Base-by-base conservation (phyloP, 1,284 basidiomycete species). In the Tausonia pullulans region DNA sequence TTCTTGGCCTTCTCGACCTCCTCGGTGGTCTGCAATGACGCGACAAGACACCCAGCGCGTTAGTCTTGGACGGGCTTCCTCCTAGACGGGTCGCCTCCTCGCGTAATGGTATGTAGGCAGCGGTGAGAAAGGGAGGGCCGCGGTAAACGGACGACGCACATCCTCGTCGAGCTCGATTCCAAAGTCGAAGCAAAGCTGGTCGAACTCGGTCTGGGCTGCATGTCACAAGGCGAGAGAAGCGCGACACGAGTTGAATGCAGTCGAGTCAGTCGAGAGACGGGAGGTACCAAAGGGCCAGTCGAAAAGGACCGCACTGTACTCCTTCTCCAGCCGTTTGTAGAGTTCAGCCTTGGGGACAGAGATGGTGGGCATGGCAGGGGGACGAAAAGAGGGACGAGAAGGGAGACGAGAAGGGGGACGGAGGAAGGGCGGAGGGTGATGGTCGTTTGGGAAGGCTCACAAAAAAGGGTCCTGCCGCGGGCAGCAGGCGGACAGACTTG, bases 141-240 rank as follows among this genome's bases (percentile, higher is more conserved):
- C 54, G 63, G 16, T 9, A 6, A 43, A 79, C 27, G 40, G 43
- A 0, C 9, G 2, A 70, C 87, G 71, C 73, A 94, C 92, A 79
- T 98, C 95, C 77, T 97, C 95, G 74, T 98, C 95, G 53, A 98
- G 81, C 79, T 98, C 95, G 67, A 98, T 82, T 65, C 95, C 95
- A 78, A 95, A 98, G 71, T 98, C 92, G 79, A 98, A 98, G 74
- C 92, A 90, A 62, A 98, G 83, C 74, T 87, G 84, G 78, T 98
- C 95, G 73, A 98, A 98, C 71, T 95, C 92, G 69, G 95, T 85
- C 58, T 88, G 85, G 59, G 90, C 92, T 96, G 72, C 58, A 68
- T 59, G 5, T 58, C 66, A 39, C 14, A 43, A 54, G 14, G 57
- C 27, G 7, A 27, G 51, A 27, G 52, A 8, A 40, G 6, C 7